Evolutionary conservation across 352 stramenopile genomes (phyloP), one percentile per base, ranked within the genome.

Genomic region (Globisporangium echinulatum): DNA sequence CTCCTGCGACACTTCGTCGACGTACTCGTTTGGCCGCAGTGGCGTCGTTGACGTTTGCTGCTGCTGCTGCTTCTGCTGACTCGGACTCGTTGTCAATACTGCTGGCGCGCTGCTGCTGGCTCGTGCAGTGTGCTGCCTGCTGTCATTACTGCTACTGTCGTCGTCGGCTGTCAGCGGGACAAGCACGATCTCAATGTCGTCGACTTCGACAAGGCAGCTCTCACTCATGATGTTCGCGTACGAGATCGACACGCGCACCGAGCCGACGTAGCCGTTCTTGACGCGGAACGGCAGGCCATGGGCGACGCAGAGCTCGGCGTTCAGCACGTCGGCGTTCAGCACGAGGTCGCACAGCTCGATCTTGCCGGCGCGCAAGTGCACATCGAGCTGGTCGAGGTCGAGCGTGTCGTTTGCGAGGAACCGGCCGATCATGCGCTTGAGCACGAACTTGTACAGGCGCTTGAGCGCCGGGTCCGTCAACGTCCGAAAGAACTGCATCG

Each of bases 361-460:
- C 9, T 75, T 68, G 1, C 86, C 86, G 1, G 85, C 79, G 36
- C 86, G 77, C 57, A 96, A 54, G 62, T 93, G 86, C 43, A 96
- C 86, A 55, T 96, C 82, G 42, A 96, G 63, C 58, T 96, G 86
- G 63, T 93, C 83, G 56, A 96, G 56, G 71, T 96, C 84, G 47
- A 96, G 72, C 59, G 92, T 86, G 56, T 92, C 79, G 33, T 79
- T 71, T 2, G 82, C 75, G 43, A 96, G 70, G 65, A 94, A 96
- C n/a, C 84, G 81, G 11, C 86, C 86, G 54, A 96, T 88, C 65
- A 94, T 81, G 59, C 86, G 84, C 81, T 96, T 94, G 38, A 96
- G 75, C 61, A 96, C 84, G 58, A 96, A 96, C 69, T 96, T 96
- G 79, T 96, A 96, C 43, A 96, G 73, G 50, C 86, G 86, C 77